Evolutionary conservation across 1,284 basidiomycete species (phyloP).

Genomic region (Ustilago xerochloae): DNA sequence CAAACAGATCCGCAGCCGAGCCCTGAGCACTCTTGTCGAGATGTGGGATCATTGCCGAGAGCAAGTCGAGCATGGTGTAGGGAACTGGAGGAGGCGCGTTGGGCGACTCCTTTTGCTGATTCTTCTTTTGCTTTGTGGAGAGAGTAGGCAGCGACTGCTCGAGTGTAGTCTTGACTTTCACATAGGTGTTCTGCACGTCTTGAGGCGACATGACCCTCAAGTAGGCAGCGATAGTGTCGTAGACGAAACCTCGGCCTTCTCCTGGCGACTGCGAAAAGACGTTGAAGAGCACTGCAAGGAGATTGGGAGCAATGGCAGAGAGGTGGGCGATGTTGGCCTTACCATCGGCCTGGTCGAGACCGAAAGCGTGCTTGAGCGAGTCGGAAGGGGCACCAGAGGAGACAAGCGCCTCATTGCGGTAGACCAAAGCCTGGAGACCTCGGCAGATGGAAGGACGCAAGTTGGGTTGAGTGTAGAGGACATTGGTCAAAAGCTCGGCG

Average conservation of each 20-base stretch:
- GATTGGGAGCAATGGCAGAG: conserved; percentile 83
- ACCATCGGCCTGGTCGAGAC: conserved; percentile 75
- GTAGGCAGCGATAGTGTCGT: conserved; percentile 89
- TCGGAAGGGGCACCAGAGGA: conserved; percentile 71
- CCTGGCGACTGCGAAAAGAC: conserved; percentile 87
- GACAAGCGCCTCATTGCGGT: conserved; percentile 75
- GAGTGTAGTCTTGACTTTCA: conserved; percentile 82
- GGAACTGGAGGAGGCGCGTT: conserved; percentile 70
- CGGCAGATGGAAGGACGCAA: conserved; percentile 84
- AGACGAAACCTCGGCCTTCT: conserved; percentile 83
- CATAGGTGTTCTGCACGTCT: conserved; percentile 81
- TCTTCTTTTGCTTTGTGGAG: conserved; percentile 35
- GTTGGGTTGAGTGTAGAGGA: conserved; percentile 87
- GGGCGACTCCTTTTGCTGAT: conserved; percentile 38
- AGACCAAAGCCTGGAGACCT: conserved; percentile 82
- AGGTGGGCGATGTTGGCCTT: conserved; percentile 79
- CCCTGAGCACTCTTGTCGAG: conserved; percentile 40
- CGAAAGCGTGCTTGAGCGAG: conserved; percentile 72
- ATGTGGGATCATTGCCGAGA: conserved; percentile 82
- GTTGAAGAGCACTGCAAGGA: conserved; percentile 94
- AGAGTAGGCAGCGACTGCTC: conserved; percentile 75
- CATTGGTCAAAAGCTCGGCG: conserved; percentile 80
- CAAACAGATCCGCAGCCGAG: conserved; percentile 69
- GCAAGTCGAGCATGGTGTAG: conserved; percentile 87
- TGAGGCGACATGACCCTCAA: conserved; percentile 75